Base-by-base conservation (phyloP, 306 rosid species). In the Lotus japonicus region DNA sequence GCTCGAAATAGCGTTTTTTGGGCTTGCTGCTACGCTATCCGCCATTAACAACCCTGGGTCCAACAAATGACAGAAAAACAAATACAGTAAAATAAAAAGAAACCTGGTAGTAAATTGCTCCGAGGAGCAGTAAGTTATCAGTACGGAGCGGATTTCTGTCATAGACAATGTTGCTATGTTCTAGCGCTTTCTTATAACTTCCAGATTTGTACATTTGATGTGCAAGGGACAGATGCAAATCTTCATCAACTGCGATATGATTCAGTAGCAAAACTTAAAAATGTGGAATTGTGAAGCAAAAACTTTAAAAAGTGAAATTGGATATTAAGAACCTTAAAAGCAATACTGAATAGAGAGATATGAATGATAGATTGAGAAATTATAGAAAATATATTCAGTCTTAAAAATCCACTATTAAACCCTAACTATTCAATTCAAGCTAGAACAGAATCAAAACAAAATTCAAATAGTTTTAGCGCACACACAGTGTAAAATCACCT, bases 91-190 rank as follows among this genome's bases (percentile, higher is more conserved):
- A 44, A 60, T 0, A 54, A 54, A 53, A 48, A 35, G n/a, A 58
- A 77, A 95, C 99, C 99, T 95, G 99, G 81, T 90, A 95, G 72
- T 90, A 91, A 49, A 87, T 80, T 77, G 99, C 99, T 58, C 99
- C 99, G 84, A 90, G 75, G 17, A 95, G 95, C 68, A 95, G 89
- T 66, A 95, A 84, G 69, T 95, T 95, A 75, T 95, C 99, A 0
- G 99, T 87, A 54, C 97, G 97, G 54, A 82, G 86, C 0, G 92
- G 85, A 81, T 78, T 90, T 79, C 88, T 87, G 62, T 88, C 99
- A 77, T 95, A 90, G 18, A 90, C 96, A 12, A 75, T 53, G 56
- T 59, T 90, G 82, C 99, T 84, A 62, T 87, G 92, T 81, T 95
- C 97, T 48, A 90, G 73, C 4, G 99, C 99, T 83, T 85, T 91